A percentile compares a stretch with the other conserved stretches of the same genome.
These are phyloP conservation scores for Calonectria honghensis DNA, from an alignment of 2,329 filamentous ascomycete genomes.

Conservation along the genomic window DNA sequence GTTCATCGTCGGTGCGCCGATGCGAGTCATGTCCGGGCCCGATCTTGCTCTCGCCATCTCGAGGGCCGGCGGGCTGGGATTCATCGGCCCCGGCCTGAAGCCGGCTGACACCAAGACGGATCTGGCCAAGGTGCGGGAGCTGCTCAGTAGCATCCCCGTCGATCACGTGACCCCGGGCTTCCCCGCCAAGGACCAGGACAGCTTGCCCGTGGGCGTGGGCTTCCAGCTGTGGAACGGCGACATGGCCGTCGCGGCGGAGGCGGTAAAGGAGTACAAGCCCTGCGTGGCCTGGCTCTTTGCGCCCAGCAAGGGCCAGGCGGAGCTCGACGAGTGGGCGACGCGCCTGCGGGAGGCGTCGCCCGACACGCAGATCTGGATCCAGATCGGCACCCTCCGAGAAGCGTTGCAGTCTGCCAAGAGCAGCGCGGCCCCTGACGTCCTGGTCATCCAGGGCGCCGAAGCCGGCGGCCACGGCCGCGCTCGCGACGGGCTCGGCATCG, in stretches of 20 bases:
- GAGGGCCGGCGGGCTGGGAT: conserved; percentile 81
- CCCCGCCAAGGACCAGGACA: conserved; percentile 20
- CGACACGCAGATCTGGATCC: conserved; percentile 70
- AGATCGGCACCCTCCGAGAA: conserved; percentile 69
- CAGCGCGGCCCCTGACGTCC: conserved; percentile 64
- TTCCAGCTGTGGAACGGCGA: conserved; percentile 66
- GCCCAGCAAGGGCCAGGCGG: conserved; percentile 59
- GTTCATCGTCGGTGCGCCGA: conserved; percentile 78
- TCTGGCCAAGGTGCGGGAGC: conserved; percentile 54
- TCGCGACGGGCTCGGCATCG: conserved; percentile 64
- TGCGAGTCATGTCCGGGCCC: conserved; percentile 77
- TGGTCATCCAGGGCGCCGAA: conserved; percentile 72
- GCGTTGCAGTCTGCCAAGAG: conserved; percentile 64
- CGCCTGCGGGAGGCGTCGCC: conserved; percentile 63
- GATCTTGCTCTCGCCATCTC: conserved; percentile 77
- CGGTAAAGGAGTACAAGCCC: conserved; percentile 58
- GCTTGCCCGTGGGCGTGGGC: conserved; percentile 67
- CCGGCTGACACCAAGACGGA: conserved; percentile 57
- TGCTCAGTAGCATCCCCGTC: conserved; percentile 45
- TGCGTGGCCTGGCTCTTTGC: conserved; percentile 68
- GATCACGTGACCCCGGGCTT: conserved; percentile 34
- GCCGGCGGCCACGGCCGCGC: conserved; percentile 72
- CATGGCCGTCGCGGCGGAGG: conserved; percentile 56
- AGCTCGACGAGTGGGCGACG: conserved; percentile 66
- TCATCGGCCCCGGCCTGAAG: conserved; percentile 64